phyloP scores from a whole-genome alignment of 2,329 filamentous ascomycete species.

The Parastagonospora avenae region DNA sequence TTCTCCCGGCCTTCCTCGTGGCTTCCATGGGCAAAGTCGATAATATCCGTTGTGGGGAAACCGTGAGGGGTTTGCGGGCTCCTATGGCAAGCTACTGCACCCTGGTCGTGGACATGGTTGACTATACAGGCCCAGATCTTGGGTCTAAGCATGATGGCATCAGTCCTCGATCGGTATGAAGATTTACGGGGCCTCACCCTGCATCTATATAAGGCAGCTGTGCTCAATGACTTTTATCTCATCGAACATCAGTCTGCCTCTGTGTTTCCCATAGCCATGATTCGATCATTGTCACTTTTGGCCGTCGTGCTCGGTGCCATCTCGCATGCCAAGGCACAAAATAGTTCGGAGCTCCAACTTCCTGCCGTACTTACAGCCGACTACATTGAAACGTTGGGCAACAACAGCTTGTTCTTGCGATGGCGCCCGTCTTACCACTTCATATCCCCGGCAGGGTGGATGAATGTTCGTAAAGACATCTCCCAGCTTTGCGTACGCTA shows the following conservation, averaged over 20 bases:
- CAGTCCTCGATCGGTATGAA: conserved; percentile 1
- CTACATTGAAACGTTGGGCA: conserved; percentile 43
- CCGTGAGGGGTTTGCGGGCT: conserved; percentile 28
- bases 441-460: conserved; percentile 55
- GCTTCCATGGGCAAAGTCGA: conserved; percentile 16
- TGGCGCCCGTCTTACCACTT: conserved; percentile 56
- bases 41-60: conserved; percentile 23
- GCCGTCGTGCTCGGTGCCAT: conserved; percentile 32
- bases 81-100: conserved; percentile 22
- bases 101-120: conserved; percentile 10
- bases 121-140: conserved; percentile 17
- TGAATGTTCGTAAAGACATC: conserved; percentile 44
- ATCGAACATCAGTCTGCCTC: neutral
- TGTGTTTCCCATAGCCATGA: conserved; percentile 16
- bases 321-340: conserved; percentile 23
- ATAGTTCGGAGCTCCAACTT: conserved; percentile 11
- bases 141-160: conserved; percentile 21
- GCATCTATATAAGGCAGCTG: conserved; percentile 1
- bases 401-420: conserved; percentile 56
- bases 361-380: conserved; percentile 34
- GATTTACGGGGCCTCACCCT: neutral
- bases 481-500: neutral
- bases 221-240: neutral
- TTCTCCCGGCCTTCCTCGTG: conserved; percentile 16
- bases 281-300: conserved; percentile 26